Base-by-base conservation (phyloP, 805 yeast genomes). In the Vanderwaltozyma yarrowii region DNA sequence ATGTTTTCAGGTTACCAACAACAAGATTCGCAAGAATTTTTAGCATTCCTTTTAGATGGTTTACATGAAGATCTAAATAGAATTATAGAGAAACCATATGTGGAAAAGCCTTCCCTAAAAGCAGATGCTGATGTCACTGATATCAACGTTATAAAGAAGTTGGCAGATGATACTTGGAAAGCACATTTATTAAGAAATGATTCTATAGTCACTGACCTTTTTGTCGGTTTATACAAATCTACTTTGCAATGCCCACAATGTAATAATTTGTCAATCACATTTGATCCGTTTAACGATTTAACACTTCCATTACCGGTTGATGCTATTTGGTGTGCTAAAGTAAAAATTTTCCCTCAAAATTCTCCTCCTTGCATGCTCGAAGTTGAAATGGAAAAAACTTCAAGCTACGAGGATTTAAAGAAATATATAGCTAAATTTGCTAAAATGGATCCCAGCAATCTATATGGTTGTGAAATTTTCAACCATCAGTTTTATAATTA, bases 1-100 rank as follows among this genome's bases (percentile, higher is more conserved):
- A 76, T 84, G 76, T 92, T 92, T 64, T 71, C 82, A 0, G 95
- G 92, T 0, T 86, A 80, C 52, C 76, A 74, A 46, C 97, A 92
- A 57, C 97, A 89, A 54, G 98, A 89, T 56, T 85, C 96, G 0
- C 97, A 92, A 57, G 97, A 92, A 54, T 81, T 92, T 51, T 66
- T 89, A 35, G 87, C 95, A 13, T 89, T 84, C 69, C 60, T 92
- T 19, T 67, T 92, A 18, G 97, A 92, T 61, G 89, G 94, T 2
- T 65, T 89, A 23, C 97, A 92, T 54, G 97, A 89, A 59, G 97
- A 89, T 60, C 66, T 89, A 45, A 92, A 92, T 53, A 68, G 96
- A 39, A 79, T 89, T 21, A 55, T 73, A 8, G 64, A 81, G 27
- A 92, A 92, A 54, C 97, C 97, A 1, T 80, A 79, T 46, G 74